phyloP scores from a whole-genome alignment of 2,329 filamentous ascomycete genomes.

The Endothia cerciana region DNA sequence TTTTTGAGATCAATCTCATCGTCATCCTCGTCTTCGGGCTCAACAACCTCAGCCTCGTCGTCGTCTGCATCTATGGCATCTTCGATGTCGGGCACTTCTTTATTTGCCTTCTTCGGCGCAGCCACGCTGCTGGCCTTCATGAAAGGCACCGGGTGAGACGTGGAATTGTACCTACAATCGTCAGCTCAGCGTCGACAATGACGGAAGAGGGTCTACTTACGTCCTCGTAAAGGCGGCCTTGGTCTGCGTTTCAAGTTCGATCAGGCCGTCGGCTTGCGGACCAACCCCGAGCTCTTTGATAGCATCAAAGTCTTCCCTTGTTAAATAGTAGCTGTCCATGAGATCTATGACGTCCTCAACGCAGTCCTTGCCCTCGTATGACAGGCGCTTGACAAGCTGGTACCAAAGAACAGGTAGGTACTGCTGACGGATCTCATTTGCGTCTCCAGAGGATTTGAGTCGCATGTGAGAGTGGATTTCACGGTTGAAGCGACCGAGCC shows the following conservation, averaged over 20 bases:
- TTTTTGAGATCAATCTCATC: conserved; percentile 85
- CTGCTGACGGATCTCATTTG: conserved; percentile 91
- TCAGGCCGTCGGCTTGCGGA: conserved; percentile 72
- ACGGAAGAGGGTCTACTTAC: conserved; percentile 56
- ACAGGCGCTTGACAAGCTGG: conserved; percentile 73
- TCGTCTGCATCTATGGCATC: conserved; percentile 95
- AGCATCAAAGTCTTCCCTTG: conserved; percentile 90
- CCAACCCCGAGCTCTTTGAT: conserved; percentile 91
- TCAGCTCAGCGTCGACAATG: conserved; percentile 28
- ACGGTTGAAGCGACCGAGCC: conserved; percentile 79
- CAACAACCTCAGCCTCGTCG: conserved; percentile 69
- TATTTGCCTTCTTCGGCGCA: conserved; percentile 70
- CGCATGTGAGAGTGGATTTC: conserved; percentile 98
- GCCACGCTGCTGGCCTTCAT: conserved; percentile 86
- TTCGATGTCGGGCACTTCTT: conserved; percentile 89
- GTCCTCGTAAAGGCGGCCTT: conserved; percentile 88
- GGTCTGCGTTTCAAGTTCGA: conserved; percentile 81
- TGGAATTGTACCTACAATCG: conserved; percentile 73
- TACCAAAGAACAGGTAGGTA: conserved; percentile 91
- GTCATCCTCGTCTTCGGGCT: conserved; percentile 68
- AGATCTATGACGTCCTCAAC: conserved; percentile 85
- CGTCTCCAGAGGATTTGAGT: conserved; percentile 83
- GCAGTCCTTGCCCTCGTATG: conserved; percentile 78
- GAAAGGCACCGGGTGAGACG: conserved; percentile 88
- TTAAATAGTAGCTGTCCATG: conserved; percentile 97